Evolutionary conservation across 768 basidiomycete species (phyloP), one percentile per base, ranked within the genome.

Genomic region (Boletellus emodensis): DNA sequence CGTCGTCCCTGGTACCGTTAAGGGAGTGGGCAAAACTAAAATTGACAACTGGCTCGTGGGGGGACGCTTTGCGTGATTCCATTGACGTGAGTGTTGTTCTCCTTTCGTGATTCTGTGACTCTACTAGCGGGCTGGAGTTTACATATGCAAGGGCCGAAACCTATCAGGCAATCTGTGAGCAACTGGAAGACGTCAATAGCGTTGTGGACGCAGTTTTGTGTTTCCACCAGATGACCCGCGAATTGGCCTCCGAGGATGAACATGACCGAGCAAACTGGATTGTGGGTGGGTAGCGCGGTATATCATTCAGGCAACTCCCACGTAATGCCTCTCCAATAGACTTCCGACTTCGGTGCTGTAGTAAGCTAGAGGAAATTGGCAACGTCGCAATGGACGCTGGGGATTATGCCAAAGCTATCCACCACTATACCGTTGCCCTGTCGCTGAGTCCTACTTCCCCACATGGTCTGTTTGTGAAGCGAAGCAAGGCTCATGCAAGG

Each of bases 11-110:
- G 20, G 20, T 3, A 20, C 20, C 3, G 20, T 20, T 20, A 20
- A 20, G 20, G 20, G 32, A 32, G 28, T 59, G 58, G 58, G 30
- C 39, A 6, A 55, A 40, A 18, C 5, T 43, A 14, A 46, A 15
- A 26, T 14, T 59, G 17, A 7, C 17, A 0, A n/a, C 14, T 28
- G 12, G 33, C 4, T 36, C 51, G 6, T 58, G 57, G 55, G 33
- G 48, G 18, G 46, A 34, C 15, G 46, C 46, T n/a, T 24, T 58
- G 28, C 7, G 6, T 37, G 17, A 22, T 2, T 18, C 52, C 6
- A n/a, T 10, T 6, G 15, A 2, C 1, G 58, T 55, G 39, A 39
- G 52, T 34, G 17, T 9, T 24, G 3, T 4, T 14, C 37, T 28
- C 9, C n/a, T 11, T 6, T 15, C 12, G 12, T 5, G 13, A 13